These are phyloP conservation scores for Batkoa obscura DNA, from an alignment of 371 early-diverging fungal genomes.

Conservation along the genomic window DNA sequence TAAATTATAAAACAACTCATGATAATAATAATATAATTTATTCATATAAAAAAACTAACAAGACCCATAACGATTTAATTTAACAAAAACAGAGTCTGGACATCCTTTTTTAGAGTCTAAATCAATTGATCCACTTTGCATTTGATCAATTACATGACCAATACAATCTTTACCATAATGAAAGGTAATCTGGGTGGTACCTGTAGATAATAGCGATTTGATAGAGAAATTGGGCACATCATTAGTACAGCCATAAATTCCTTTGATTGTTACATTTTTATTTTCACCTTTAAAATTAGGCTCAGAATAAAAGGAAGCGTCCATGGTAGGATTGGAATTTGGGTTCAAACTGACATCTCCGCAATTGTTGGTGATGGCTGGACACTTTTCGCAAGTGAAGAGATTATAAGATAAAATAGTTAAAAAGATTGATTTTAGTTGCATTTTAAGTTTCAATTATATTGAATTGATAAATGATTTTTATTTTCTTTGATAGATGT, in stretches of 20 bases:
- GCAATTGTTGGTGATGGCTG: neutral
- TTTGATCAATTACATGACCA: neutral
- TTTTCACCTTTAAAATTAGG: neutral
- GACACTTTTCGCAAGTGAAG: neutral
- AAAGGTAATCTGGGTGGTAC: neutral
- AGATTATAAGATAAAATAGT: neutral
- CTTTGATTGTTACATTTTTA: too few species aligned
- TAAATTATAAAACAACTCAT: too few species aligned
- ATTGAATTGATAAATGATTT: too few species aligned
- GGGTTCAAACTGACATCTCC: neutral
- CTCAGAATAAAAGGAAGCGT: neutral
- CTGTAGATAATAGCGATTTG: neutral
- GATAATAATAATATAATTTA: too few species aligned
- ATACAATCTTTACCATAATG: conserved; percentile 1
- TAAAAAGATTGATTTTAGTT: neutral
- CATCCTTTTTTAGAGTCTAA: neutral
- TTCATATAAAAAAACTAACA: too few species aligned
- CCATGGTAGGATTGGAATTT: neutral
- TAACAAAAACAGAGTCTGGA: neutral
- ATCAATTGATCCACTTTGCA: neutral
- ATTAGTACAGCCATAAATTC: neutral
- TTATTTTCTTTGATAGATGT: too few species aligned
- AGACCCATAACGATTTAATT: neutral
- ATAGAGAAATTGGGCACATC: neutral
- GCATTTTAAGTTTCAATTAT: too few species aligned